Evolutionary conservation across 116 monocot genomes (phyloP).

Genomic region (Zostera marina): DNA sequence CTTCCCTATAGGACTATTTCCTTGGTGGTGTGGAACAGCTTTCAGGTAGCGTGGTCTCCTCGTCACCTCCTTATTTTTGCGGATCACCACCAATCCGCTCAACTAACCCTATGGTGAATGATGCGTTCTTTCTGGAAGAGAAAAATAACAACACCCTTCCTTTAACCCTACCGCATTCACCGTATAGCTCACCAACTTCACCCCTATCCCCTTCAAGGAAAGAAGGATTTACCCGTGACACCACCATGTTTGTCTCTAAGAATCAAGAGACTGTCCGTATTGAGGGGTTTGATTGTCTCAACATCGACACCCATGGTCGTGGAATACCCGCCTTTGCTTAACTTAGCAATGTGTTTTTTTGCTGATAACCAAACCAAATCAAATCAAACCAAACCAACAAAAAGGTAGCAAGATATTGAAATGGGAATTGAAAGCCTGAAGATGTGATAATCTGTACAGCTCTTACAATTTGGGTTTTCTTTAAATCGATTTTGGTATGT

Average conservation of each 20-base stretch:
- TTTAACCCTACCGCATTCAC: background rate
- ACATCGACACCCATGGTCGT: conserved; percentile 8
- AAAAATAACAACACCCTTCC: background rate
- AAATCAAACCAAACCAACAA: too few relatives aligned
- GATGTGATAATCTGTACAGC: too few relatives aligned
- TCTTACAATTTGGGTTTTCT: too few relatives aligned
- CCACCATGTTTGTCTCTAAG: conserved; percentile 10
- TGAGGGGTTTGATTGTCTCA: conserved; percentile 33
- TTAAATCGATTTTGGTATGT: too few relatives aligned
- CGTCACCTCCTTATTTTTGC: conserved; percentile 25
- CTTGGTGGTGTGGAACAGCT: background rate
- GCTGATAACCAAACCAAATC: too few relatives aligned
- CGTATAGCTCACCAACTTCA: background rate
- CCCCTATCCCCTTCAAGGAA: background rate
- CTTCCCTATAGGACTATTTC: too few relatives aligned
- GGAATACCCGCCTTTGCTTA: conserved; percentile 13
- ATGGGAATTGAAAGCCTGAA: too few relatives aligned
- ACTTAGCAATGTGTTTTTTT: background rate
- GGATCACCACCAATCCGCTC: conserved; percentile 36
- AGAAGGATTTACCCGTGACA: background rate
- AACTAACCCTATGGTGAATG: conserved; percentile 31
- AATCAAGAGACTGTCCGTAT: conserved; percentile 21
- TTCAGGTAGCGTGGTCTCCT: background rate
- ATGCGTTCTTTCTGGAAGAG: conserved; percentile 26
- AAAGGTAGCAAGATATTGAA: too few relatives aligned